These are phyloP conservation scores for Guadua angustifolia DNA, from an alignment of 176 grass and related monocot species.

Conservation along the genomic window DNA sequence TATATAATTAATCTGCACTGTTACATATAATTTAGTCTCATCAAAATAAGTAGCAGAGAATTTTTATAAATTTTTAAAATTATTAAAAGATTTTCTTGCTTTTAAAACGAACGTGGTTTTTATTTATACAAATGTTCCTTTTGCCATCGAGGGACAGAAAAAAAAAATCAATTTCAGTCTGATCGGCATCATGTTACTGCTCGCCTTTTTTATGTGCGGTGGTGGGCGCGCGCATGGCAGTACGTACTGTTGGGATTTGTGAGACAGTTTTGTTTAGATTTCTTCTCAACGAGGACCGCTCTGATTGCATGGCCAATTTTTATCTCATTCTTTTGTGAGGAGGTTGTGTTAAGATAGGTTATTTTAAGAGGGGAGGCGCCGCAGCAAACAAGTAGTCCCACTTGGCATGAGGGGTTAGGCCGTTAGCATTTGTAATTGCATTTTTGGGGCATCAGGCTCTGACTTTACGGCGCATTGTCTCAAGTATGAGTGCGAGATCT, in stretches of 20 bases:
- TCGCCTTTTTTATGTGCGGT: neutral
- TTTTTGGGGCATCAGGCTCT: neutral
- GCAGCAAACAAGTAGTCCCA: neutral
- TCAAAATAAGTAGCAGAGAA: too few relatives aligned
- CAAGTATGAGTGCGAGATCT: neutral
- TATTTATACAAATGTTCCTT: neutral
- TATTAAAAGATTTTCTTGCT: too few relatives aligned
- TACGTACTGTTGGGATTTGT: constrained; percentile 45
- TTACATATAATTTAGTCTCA: too few relatives aligned
- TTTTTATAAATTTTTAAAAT: too few relatives aligned
- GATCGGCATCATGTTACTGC: constrained; percentile 31
- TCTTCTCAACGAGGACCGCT: neutral
- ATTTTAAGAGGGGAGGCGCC: neutral
- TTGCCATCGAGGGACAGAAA: neutral
- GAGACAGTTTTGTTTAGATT: constrained; percentile 37
- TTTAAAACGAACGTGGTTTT: too few relatives aligned
- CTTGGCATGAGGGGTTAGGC: constrained; percentile 36
- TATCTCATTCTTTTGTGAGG: neutral
- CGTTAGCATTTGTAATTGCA: neutral
- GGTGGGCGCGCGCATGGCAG: neutral
- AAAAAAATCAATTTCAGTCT: neutral
- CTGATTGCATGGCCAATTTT: constrained; percentile 9
- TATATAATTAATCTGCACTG: too few relatives aligned
- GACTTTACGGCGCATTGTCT: neutral
- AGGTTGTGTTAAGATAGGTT: constrained; percentile 22